These are phyloP conservation scores for Cocos nucifera DNA, from an alignment of 176 grass and related monocot genomes.

Conservation along the genomic window DNA sequence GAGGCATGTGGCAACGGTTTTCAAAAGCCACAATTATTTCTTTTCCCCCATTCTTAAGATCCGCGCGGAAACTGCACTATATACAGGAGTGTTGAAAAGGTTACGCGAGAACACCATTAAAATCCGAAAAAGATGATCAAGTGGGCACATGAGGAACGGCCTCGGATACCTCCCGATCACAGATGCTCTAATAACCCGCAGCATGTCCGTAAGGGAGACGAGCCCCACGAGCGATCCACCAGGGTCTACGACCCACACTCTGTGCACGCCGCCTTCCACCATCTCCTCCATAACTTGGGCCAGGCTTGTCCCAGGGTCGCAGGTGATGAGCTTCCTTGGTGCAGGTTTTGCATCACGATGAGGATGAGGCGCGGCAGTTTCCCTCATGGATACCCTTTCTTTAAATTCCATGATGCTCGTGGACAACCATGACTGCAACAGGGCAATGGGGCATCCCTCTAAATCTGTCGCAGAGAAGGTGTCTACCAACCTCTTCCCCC, in stretches of 20 bases:
- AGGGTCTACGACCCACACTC: slow-evolving; percentile 59
- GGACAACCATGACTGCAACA: slow-evolving; percentile 44
- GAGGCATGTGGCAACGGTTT: too few relatives aligned
- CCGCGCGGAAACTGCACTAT: too few relatives aligned
- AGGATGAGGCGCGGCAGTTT: slow-evolving; percentile 3
- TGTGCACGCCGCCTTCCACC: slow-evolving; percentile 48
- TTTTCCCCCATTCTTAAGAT: too few relatives aligned
- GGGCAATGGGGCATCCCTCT: slow-evolving; percentile 39
- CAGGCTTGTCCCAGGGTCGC: slow-evolving; percentile 38
- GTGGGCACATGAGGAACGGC: not conserved
- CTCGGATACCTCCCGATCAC: slow-evolving; percentile 25
- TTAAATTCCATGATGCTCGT: slow-evolving; percentile 62
- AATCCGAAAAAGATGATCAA: too few relatives aligned
- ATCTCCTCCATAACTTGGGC: slow-evolving; percentile 43
- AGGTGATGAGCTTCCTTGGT: slow-evolving; percentile 35
- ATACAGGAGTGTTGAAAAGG: too few relatives aligned
- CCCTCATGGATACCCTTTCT: slow-evolving; percentile 25
- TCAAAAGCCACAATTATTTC: too few relatives aligned
- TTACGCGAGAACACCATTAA: too few relatives aligned
- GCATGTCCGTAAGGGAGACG: slow-evolving; percentile 55
- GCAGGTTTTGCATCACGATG: not conserved
- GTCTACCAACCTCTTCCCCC: slow-evolving; percentile 45
- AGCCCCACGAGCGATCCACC: slow-evolving; percentile 32
- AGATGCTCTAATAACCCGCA: slow-evolving; percentile 40
- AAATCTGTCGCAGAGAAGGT: slow-evolving; percentile 80